A percentile compares a stretch with the other conserved stretches of the same genome.
These are phyloP conservation scores for Saccharomyces uvarum DNA, from an alignment of 1,139 yeast genomes.

Conservation along the genomic window DNA sequence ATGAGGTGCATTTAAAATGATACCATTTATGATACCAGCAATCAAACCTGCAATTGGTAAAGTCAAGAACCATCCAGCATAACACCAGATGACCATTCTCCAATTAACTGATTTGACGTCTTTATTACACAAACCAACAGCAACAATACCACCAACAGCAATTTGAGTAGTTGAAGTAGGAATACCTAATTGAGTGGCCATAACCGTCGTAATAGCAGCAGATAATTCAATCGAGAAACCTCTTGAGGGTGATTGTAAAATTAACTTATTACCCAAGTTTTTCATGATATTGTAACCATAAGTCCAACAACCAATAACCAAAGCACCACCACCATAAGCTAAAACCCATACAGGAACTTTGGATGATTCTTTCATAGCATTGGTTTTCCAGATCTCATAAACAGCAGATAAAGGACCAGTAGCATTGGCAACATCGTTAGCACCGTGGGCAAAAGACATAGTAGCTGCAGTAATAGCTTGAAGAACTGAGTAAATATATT, in stretches of 20 bases:
- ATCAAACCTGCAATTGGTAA: constrained; percentile 68
- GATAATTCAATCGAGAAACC: constrained; percentile 77
- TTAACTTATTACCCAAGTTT: constrained; percentile 66
- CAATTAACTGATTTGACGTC: constrained; percentile 63
- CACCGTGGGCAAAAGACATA: constrained; percentile 78
- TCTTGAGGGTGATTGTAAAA: constrained; percentile 71
- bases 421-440: constrained; percentile 74
- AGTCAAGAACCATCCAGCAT: constrained; percentile 66
- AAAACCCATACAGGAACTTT: constrained; percentile 68
- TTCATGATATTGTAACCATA: constrained; percentile 67
- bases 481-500: constrained; percentile 59
- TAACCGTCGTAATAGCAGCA: constrained; percentile 66
- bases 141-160: constrained; percentile 75
- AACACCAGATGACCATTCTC: constrained; percentile 70
- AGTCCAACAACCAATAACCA: constrained; percentile 66
- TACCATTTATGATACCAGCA: constrained; percentile 60
- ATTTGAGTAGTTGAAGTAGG: constrained; percentile 76
- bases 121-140: constrained; percentile 65
- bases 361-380: constrained; percentile 41
- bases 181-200: constrained; percentile 65
- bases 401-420: constrained; percentile 69
- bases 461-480: constrained; percentile 73
- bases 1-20: constrained; percentile 60
- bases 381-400: constrained; percentile 54
- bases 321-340: constrained; percentile 59